These are phyloP conservation scores for Debaryomyces tyrocola DNA, from an alignment of 805 yeast species.

Conservation along the genomic window DNA sequence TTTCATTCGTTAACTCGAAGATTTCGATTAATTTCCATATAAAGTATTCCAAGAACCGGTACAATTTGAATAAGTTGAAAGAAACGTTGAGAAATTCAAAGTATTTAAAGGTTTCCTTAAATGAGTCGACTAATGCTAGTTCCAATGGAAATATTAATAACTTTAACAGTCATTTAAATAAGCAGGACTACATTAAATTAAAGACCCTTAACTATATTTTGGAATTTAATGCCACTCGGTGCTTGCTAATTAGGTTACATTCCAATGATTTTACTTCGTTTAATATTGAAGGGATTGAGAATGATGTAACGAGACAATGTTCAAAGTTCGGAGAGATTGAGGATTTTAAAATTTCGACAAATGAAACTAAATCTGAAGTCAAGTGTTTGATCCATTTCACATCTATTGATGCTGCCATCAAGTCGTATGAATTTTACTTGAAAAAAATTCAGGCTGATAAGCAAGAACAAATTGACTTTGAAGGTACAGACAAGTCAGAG, in stretches of 20 bases:
- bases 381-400: slow-evolving; percentile 36
- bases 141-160: background rate
- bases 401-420: slow-evolving; percentile 47
- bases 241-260: slow-evolving; percentile 17
- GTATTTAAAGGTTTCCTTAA: slow-evolving; percentile 27
- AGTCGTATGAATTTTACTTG: slow-evolving; percentile 36
- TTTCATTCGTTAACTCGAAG: slow-evolving; percentile 37
- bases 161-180: slow-evolving; percentile 7
- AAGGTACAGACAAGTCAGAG: slow-evolving; percentile 7
- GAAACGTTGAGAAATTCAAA: slow-evolving; percentile 23
- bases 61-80: slow-evolving; percentile 24
- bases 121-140: slow-evolving; percentile 16
- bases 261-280: background rate
- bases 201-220: slow-evolving; percentile 42
- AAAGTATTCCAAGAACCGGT: slow-evolving; percentile 28
- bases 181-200: slow-evolving; percentile 36
- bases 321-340: slow-evolving; percentile 44
- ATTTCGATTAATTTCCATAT: slow-evolving; percentile 31
- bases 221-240: slow-evolving; percentile 40
- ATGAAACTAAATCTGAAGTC: slow-evolving; percentile 3
- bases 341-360: slow-evolving; percentile 22
- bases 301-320: slow-evolving; percentile 27
- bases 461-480: slow-evolving; percentile 14
- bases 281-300: background rate
- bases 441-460: slow-evolving; percentile 22